phyloP scores from a whole-genome alignment of 2,329 filamentous ascomycete genomes.

The Teratosphaeria destructans region DNA sequence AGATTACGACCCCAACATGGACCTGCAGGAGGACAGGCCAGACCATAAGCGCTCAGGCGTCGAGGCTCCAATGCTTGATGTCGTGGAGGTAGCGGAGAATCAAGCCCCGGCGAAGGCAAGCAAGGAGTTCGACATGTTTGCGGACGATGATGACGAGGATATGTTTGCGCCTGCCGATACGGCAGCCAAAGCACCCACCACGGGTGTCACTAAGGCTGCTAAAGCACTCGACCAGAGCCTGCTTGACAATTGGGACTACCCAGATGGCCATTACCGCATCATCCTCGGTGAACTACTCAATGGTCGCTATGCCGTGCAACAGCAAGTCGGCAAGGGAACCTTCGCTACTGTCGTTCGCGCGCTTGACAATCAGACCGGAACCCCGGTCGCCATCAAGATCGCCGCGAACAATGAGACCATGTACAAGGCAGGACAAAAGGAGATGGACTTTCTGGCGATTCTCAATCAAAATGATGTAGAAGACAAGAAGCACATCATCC shows the following conservation, averaged over 20 bases:
- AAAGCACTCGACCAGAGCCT: slow-evolving; percentile 60
- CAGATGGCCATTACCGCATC: slow-evolving; percentile 93
- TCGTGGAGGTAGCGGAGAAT: neutral
- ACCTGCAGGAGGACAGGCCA: slow-evolving; percentile 67
- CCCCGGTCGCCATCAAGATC: slow-evolving; percentile 90
- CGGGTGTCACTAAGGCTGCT: slow-evolving; percentile 40
- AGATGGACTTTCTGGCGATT: slow-evolving; percentile 85
- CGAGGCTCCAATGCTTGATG: slow-evolving; percentile 2
- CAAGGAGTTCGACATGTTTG: slow-evolving; percentile 55
- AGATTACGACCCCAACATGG: slow-evolving; percentile 79
- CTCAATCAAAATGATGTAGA: slow-evolving; percentile 77
- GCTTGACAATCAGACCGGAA: slow-evolving; percentile 57
- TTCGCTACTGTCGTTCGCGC: slow-evolving; percentile 94
- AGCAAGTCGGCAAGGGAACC: slow-evolving; percentile 83
- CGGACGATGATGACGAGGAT: slow-evolving; percentile 60
- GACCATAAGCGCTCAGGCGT: slow-evolving; percentile 18
- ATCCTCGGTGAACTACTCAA: slow-evolving; percentile 85
- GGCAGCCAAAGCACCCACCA: slow-evolving; percentile 26
- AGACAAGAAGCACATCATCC: slow-evolving; percentile 84
- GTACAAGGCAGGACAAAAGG: slow-evolving; percentile 82
- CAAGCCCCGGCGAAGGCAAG: slow-evolving; percentile 26
- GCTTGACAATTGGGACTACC: slow-evolving; percentile 86
- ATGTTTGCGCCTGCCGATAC: slow-evolving; percentile 67
- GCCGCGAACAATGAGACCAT: slow-evolving; percentile 74
- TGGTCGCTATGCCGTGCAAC: slow-evolving; percentile 78